Base-by-base conservation (phyloP, 495 filamentous ascomycete genomes). In the Lineolata rhizophorae region DNA sequence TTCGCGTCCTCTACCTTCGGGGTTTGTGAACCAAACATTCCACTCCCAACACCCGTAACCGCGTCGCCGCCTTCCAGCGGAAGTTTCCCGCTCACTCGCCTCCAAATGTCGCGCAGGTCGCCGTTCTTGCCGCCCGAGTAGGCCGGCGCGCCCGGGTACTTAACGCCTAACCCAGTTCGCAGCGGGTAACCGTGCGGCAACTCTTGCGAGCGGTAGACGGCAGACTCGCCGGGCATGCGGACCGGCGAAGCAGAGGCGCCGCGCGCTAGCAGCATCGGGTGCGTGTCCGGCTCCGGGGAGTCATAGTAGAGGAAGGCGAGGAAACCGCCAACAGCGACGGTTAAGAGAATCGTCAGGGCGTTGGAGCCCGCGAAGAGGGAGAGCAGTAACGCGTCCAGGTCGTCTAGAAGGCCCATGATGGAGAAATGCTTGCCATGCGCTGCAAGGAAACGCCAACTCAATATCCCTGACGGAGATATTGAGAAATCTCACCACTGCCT, bases 61-160 rank as follows among this genome's bases (percentile, higher is more conserved):
- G n/a, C n/a, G n/a, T n/a, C n/a, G n/a, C n/a, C n/a, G n/a, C 68
- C 20, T 32, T 73, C 65, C 18, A 64, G 50, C 3, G 58, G 54
- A 6, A 54, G 46, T 24, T 79, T 79, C 25, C 61, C 61, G 11
- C 76, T 54, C 25, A 75, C 78, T 45, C 70, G 60, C 35, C 72
- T 72, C 87, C 87, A 99, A 29, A 99, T 61, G 50, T 99, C 87
- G 29, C 87, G 66, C 35, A 99, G 59, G 40, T 99, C 87, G 12
- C 87, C 87, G 49, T 87, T 71, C 41, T 74, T 67, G 14, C 84
- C 84, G 36, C 60, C 61, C 0, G 69, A 60, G 74, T 84, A 95
- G 51, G 76, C 77, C 12, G 78, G 75, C 16, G 72, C 72, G 5
- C 75, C 76, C 1, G 78, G 61, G 24, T 84, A 77, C 48, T 80